Evolutionary conservation across 2,329 filamentous ascomycete genomes (phyloP), one percentile per base, ranked within the genome.

Genomic region (Dothistroma pini): DNA sequence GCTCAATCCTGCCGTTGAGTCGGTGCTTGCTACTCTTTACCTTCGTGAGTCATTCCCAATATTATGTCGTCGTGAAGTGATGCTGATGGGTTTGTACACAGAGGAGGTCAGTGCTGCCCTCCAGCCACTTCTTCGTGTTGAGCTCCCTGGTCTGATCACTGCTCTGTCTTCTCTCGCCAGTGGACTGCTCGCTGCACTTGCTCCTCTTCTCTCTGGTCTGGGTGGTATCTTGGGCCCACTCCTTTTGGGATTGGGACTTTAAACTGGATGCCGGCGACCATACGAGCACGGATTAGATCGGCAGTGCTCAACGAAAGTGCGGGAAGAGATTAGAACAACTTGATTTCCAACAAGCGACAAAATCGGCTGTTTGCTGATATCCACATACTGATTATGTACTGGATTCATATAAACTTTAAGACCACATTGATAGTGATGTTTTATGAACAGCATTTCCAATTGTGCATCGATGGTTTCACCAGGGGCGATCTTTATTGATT

Each of bases 1-100:
- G 57, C 53, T 62, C 9, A 59, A 62, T 56, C 60, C 60, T 31
- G 60, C 60, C 16, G 56, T 62, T n/a, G 34, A 53, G 41, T 59
- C 56, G 31, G 56, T 62, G 19, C 57, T 62, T 11, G 50, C 35
- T 49, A 62, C 60, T 10, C 56, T 62, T 14, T 56, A 35, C 11
- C 48, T 62, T 16, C 29, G 53, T 56, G 56, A 12, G 53, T 51
- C 8, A 14, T 29, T 1, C 14, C 16, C 41, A 31, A 9, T 21
- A 19, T n/a, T 38, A 21, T 51, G 1, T 49, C 16, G 44, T 49
- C 21, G n/a, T n/a, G n/a, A n/a, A n/a, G n/a, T n/a, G 21, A 10
- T 53, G 58, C 58, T 60, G 21, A 60, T 22, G n/a, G 34, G 12
- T 6, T 32, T 9, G 2, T 38, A n/a, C n/a, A 19, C 12, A 60